phyloP scores from a whole-genome alignment of 1,284 basidiomycete species.

The Apiotrichum gamsii region DNA sequence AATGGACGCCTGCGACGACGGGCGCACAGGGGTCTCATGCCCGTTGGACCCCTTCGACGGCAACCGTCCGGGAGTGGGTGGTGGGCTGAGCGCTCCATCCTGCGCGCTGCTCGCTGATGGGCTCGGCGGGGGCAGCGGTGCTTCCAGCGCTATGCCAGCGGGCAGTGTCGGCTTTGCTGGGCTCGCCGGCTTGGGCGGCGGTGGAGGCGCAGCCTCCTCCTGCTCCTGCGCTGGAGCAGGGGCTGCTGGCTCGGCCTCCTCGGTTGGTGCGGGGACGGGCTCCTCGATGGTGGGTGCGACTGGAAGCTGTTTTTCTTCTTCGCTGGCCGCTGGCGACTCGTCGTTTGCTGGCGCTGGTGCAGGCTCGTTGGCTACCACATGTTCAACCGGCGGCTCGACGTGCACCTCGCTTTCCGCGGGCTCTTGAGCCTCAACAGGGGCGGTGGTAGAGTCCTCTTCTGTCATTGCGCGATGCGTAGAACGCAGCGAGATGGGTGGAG shows the following conservation, averaged over 20 bases:
- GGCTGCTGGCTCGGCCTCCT: background rate
- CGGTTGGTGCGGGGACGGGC: background rate
- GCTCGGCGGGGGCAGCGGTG: background rate
- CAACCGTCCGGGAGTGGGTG: too few species aligned
- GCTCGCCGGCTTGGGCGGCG: background rate
- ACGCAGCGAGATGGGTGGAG: too few species aligned
- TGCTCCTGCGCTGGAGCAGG: background rate
- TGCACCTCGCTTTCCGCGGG: too few species aligned
- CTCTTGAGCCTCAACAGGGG: too few species aligned
- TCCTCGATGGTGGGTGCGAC: background rate
- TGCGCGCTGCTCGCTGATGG: too few species aligned
- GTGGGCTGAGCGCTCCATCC: too few species aligned
- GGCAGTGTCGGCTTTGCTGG: background rate
- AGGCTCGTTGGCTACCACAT: too few species aligned
- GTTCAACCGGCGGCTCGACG: background rate
- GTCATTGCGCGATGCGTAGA: too few species aligned
- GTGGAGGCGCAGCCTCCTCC: background rate
- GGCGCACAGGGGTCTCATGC: constrained; percentile 4
- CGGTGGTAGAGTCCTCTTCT: too few species aligned
- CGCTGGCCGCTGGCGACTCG: background rate
- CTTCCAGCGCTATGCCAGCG: background rate
- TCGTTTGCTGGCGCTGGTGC: background rate
- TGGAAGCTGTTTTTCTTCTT: background rate
- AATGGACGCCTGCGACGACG: background rate
- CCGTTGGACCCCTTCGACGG: too few species aligned